Conservation (phyloP, 2,329 filamentous ascomycete species). For the Bimuria novae-zelandiae region DNA sequence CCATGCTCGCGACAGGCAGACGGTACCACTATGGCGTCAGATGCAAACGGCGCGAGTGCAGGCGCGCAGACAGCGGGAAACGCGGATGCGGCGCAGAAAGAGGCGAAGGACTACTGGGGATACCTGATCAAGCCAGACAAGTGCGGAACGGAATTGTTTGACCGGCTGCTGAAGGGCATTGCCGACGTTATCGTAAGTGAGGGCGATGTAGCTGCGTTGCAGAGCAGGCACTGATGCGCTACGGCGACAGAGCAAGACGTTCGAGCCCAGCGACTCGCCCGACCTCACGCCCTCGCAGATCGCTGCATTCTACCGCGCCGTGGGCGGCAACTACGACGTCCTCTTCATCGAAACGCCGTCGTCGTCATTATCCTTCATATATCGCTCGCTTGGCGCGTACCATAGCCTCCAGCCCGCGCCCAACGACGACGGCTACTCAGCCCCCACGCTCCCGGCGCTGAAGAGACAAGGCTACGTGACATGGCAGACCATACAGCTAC, state of each 20-base stretch:
- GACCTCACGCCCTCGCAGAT: constrained; percentile 56
- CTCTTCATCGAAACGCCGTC: constrained; percentile 79
- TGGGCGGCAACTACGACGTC: constrained; percentile 54
- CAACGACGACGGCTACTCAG: constrained; percentile 68
- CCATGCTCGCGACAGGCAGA: constrained; percentile 18
- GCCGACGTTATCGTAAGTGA: constrained; percentile 52
- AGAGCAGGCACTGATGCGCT: constrained; percentile 15
- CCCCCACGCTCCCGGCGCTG: constrained; percentile 80
- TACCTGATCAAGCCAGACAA: constrained; percentile 58
- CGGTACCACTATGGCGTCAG: constrained; percentile 33
- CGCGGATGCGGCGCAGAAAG: constrained; percentile 39
- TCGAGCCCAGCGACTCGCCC: constrained; percentile 50
- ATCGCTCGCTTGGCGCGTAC: constrained; percentile 86
- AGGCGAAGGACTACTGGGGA: constrained; percentile 57
- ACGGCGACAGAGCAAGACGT: constrained; percentile 45
- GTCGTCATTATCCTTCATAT: constrained; percentile 84
- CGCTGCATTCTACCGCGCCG: constrained; percentile 55
- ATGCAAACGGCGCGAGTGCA: constrained; percentile 28
- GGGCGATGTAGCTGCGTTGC: neutral
- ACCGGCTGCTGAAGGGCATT: constrained; percentile 52
- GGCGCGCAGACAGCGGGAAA: constrained; percentile 24
- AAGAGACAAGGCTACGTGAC: constrained; percentile 84
- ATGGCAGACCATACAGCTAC: constrained; percentile 90
- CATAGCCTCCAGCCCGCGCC: constrained; percentile 78
- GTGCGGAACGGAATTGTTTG: constrained; percentile 53